phyloP scores from a whole-genome alignment of 108 stramenopile species.

The Chaetoceros muelleri region DNA sequence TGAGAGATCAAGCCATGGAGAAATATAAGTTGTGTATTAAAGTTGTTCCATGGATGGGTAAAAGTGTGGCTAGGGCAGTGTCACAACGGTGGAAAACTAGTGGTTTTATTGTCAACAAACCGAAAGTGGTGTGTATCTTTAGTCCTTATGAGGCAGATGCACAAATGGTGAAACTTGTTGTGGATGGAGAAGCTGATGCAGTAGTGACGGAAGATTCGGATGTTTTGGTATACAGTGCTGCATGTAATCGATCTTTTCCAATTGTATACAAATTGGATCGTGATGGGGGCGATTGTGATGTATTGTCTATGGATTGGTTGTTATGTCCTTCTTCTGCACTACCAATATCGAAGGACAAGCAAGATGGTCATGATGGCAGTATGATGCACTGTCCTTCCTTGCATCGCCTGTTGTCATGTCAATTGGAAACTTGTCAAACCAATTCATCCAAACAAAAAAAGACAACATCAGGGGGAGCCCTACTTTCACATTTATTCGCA shows the following conservation, averaged over 20 bases:
- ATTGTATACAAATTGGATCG: slow-evolving; percentile 78
- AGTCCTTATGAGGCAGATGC: slow-evolving; percentile 97
- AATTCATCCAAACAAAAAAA: slow-evolving; percentile 2
- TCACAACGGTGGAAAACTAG: slow-evolving; percentile 4
- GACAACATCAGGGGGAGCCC: slow-evolving; percentile 12
- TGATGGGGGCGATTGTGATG: slow-evolving; percentile 55
- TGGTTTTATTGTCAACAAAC: too few relatives aligned
- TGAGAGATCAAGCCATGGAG: slow-evolving; percentile 43
- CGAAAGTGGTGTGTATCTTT: slow-evolving; percentile 60
- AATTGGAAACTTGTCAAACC: too few relatives aligned
- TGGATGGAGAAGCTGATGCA: slow-evolving; percentile 64
- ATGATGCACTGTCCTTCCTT: too few relatives aligned
- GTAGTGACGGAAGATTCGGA: slow-evolving; percentile 91
- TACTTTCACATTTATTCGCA: slow-evolving; percentile 34
- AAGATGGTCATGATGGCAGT: too few relatives aligned
- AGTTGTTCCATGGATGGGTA: slow-evolving; percentile 42
- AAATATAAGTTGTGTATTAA: slow-evolving; percentile 65
- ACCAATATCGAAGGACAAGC: slow-evolving; percentile 1
- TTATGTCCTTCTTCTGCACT: slow-evolving; percentile 24
- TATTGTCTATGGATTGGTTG: slow-evolving; percentile 72
- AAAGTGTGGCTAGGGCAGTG: slow-evolving; percentile 27
- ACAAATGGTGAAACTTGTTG: slow-evolving; percentile 82
- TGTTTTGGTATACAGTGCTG: slow-evolving; percentile 68
- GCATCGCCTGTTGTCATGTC: too few relatives aligned
- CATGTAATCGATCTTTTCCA: slow-evolving; percentile 41